phyloP scores from a whole-genome alignment of 148 eudicot genomes.

The Arbutus unedo region DNA sequence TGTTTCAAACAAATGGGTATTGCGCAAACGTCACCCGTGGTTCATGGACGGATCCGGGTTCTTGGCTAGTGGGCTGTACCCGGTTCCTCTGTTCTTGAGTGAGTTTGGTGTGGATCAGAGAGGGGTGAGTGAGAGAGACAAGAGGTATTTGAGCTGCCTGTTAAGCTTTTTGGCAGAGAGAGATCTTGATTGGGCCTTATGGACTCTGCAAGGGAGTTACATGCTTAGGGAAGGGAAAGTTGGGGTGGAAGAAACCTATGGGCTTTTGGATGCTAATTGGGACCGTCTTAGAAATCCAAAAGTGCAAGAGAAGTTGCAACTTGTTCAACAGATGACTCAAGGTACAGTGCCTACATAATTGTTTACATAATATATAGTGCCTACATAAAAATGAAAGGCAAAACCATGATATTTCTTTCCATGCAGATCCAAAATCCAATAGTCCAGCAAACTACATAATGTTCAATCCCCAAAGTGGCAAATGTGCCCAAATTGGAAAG shows the following conservation, averaged over 20 bases:
- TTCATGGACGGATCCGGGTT: conserved; percentile 22
- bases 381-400: background rate
- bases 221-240: conserved; percentile 13
- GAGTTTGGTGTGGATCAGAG: conserved; percentile 15
- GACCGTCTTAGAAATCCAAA: conserved; percentile 22
- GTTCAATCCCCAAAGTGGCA: conserved; percentile 41
- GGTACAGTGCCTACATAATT: conserved; percentile 18
- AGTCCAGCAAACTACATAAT: conserved; percentile 13
- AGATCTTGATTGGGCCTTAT: conserved; percentile 17
- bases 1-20: conserved; percentile 17
- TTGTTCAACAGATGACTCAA: conserved; percentile 20
- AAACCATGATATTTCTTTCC: background rate
- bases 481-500: conserved; percentile 21
- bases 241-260: conserved; percentile 9
- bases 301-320: conserved; percentile 17
- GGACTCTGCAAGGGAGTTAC: conserved; percentile 20
- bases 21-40: conserved; percentile 20
- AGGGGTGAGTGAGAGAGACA: background rate
- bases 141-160: background rate
- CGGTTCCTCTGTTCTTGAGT: conserved; percentile 13
- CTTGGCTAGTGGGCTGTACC: background rate
- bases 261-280: conserved; percentile 8
- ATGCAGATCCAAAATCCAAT: conserved; percentile 18
- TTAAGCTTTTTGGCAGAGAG: conserved; percentile 10
- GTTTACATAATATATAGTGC: background rate